Evolutionary conservation across 1,139 yeast genomes (phyloP), one percentile per base, ranked within the genome.

Genomic region (Yamadazyma mexicana): DNA sequence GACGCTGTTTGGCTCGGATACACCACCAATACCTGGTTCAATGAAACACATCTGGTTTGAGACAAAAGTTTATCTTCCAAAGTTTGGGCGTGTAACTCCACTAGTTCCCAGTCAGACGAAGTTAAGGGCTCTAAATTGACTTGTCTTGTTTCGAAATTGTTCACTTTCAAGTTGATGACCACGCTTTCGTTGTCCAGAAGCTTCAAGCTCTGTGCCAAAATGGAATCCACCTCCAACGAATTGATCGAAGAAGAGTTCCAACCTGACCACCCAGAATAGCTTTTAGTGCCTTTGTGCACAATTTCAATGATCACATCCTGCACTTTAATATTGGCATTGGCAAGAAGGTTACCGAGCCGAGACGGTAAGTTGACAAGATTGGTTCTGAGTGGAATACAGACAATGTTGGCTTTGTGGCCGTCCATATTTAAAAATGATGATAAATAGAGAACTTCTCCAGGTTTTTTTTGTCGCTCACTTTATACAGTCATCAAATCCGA

Each of bases 231-330:
- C 29, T 68, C 75, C 11, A 72, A 46, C 6, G 63, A 48, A 26
- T 59, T 62, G 5, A 59, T 55, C 1, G 66, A 57, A 3, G 59
- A 50, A 20, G 63, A 65, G 25, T 73, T 65, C 74, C 73, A 72
- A n/a, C 95, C 95, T 23, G 87, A 77, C 96, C 96, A 88, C 0
- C 95, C 95, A n/a, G 79, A 73, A 50, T 77, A 83, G 7, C 59
- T 68, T 42, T 55, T 62, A 6, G 37, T 34, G 45, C 56, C 43
- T 51, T 53, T 43, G 32, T 41, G 45, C 46, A 65, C 58, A 32
- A 66, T 39, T 52, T 69, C 86, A 6, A 84, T 62, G 7, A 83
- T 74, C 14, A 83, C 82, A 54, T 78, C 77, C 52, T 83, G 91
- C 6, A 80, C 75, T 31, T 61, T 66, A 40, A 82, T 75, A 47